Evolutionary conservation across 257 asterid genomes (phyloP).

Genomic region (Sherardia arvensis): DNA sequence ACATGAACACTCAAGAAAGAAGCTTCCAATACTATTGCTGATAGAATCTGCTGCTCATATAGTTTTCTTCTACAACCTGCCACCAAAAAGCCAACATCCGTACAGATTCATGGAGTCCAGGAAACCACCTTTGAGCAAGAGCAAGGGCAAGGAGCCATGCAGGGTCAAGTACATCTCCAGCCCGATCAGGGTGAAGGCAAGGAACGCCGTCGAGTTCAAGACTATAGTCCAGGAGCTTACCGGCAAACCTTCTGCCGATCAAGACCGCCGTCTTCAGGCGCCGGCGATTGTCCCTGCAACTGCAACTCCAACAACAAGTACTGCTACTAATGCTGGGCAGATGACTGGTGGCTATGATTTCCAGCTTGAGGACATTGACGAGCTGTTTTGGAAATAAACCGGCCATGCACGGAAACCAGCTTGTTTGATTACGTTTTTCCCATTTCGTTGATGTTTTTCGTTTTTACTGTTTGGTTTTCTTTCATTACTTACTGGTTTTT

Average conservation of each 20-base stretch:
- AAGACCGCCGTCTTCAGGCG: not conserved
- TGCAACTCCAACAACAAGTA: not conserved
- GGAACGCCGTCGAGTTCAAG: constrained; percentile 26
- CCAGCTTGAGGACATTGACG: not conserved
- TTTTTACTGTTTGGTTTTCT: too few species aligned
- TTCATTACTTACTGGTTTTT: too few species aligned
- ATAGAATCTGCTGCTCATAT: too few species aligned
- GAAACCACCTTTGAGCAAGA: not conserved
- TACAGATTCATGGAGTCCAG: constrained; percentile 3
- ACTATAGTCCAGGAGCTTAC: constrained; percentile 33
- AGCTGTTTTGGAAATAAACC: not conserved
- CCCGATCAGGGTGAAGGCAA: constrained; percentile 25
- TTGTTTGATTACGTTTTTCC: not conserved
- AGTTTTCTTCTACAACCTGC: too few species aligned
- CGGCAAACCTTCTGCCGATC: constrained; percentile 14
- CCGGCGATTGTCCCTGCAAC: not conserved
- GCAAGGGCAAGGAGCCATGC: constrained; percentile 4
- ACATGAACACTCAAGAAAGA: too few species aligned
- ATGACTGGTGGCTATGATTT: not conserved
- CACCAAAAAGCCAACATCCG: too few species aligned
- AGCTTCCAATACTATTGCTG: too few species aligned
- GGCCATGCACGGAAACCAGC: too few species aligned
- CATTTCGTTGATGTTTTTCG: not conserved
- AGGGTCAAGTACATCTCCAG: constrained; percentile 31
- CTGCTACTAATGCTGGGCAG: not conserved